These are phyloP conservation scores for Opeltia flavorubescens DNA, from an alignment of 495 filamentous ascomycete genomes.

Conservation along the genomic window DNA sequence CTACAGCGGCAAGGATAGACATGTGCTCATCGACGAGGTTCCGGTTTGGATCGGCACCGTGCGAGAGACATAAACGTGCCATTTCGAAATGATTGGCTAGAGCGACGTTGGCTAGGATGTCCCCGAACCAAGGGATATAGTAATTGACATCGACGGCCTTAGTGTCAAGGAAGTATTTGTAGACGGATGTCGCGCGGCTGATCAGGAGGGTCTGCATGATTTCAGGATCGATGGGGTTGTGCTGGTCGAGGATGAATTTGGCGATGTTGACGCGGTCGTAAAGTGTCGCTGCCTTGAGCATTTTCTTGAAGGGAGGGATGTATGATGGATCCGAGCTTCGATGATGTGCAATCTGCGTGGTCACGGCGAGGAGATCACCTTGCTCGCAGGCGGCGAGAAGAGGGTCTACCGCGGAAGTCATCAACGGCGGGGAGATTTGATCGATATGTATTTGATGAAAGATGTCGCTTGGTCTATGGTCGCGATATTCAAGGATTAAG, in stretches of 20 bases:
- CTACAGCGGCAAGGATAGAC: slow-evolving; percentile 1
- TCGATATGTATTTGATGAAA: too few relatives aligned
- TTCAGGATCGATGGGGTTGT: not conserved
- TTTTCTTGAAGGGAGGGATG: slow-evolving; percentile 2
- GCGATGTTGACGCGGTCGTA: slow-evolving; percentile 2
- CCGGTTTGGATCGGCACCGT: slow-evolving; percentile 5
- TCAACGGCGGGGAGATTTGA: too few relatives aligned
- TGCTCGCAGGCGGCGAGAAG: slow-evolving; percentile 1
- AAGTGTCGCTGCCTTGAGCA: not conserved
- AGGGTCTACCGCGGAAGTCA: too few relatives aligned
- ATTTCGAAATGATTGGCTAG: not conserved
- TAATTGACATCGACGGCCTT: slow-evolving; percentile 4
- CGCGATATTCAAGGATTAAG: too few relatives aligned
- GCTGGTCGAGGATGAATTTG: slow-evolving; percentile 4
- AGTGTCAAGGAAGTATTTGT: slow-evolving; percentile 1
- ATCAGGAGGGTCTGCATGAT: slow-evolving; percentile 3
- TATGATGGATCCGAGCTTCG: slow-evolving; percentile 1
- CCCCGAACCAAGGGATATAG: slow-evolving; percentile 6
- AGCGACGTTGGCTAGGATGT: slow-evolving; percentile 5
- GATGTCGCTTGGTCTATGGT: too few relatives aligned
- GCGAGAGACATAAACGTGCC: not conserved
- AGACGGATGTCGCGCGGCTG: not conserved
- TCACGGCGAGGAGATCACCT: not conserved
- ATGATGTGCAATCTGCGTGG: not conserved
- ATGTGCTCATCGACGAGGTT: slow-evolving; percentile 1